Evolutionary conservation across 2,329 filamentous ascomycete species (phyloP), one percentile per base, ranked within the genome.

Genomic region (Fusarium poae): DNA sequence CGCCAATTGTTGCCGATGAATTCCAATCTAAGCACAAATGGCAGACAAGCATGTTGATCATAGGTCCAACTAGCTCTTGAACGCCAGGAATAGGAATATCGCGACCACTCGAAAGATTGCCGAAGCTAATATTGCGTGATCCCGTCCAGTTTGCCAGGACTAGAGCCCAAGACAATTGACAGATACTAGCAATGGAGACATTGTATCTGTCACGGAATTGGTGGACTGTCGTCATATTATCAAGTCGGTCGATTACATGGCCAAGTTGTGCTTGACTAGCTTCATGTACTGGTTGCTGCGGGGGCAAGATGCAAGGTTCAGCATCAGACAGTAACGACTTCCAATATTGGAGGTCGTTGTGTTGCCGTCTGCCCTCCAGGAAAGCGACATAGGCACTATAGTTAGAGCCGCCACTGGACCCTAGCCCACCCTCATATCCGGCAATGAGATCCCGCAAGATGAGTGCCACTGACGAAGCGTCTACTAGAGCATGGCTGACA

Each of bases 71-170:
- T 13, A 52, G 35, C 15, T 40, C 35, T 30, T 52, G 35, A 30
- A 52, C 49, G 12, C 35, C 49, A 30, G 34, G 35, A 30, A 52
- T 52, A 7, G 49, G 49, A 29, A 52, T 25, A 23, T 52, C 49
- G n/a, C 49, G 49, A 42, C 49, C 49, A 30, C 49, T 52, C n/a
- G 49, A 52, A 3, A 52, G 49, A 27, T 52, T 40, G 35, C 49
- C 49, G 29, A 52, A 52, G 20, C 49, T 40, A 15, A 52, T 52
- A 15, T 52, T 40, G n/a, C 49, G 48, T 29, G 34, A 39, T 30
- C 48, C 48, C 23, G 48, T 51, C 35, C 49, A 52, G 49, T 30
- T 52, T 30, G 49, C 25, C 35, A 52, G 49, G n/a, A 52, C 49
- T n/a, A 52, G 23, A 42, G 49, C 49, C 49, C 49, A 52, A 23